Base-by-base conservation (phyloP, 495 filamentous ascomycete genomes). In the Zalerion maritima region DNA sequence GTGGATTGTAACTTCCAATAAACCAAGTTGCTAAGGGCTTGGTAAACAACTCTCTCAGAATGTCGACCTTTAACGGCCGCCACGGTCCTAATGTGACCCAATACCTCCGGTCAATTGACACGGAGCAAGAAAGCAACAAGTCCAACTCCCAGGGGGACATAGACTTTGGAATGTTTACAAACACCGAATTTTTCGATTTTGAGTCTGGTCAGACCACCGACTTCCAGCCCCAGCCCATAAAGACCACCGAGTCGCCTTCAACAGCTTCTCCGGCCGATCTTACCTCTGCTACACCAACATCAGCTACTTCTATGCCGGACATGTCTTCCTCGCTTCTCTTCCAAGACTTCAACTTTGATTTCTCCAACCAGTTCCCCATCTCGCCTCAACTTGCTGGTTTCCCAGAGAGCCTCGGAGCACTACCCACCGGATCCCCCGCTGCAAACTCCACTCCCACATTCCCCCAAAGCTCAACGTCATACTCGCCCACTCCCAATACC, bases 181-280 rank as follows among this genome's bases (percentile, higher is more conserved):
- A 94, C 54, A 72, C 81, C 27, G 76, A 89, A 34, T 96, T 94
- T 64, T 81, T 81, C 52, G 85, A 94, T 53, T 86, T 83, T 48
- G 87, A 94, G 46, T 43, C 47, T 10, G 46, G 55, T 18, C 49
- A 49, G 24, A 47, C 44, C 39, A 52, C 50, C 21, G 42, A 56
- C 35, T 58, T 52, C 41, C 54, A 54, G 18, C 46, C 50, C 9
- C 47, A 43, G 29, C 39, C 50, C 5, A 38, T 40, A 23, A 52
- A 55, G 42, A 43, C 55, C 2, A 52, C 38, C 24, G 42, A 47
- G 15, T 47, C 50, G 18, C 41, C 50, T 7, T 37, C 43, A 22
- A 28, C 46, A 7, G 45, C 57, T 5, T 46, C 51, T 2, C 39
- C 52, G 13, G 45, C 57, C 4, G 58, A 57, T 25, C 45, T 46